These are phyloP conservation scores for Chlamydomonas sp. DNA, from an alignment of 139 green algal genomes.

Conservation along the genomic window DNA sequence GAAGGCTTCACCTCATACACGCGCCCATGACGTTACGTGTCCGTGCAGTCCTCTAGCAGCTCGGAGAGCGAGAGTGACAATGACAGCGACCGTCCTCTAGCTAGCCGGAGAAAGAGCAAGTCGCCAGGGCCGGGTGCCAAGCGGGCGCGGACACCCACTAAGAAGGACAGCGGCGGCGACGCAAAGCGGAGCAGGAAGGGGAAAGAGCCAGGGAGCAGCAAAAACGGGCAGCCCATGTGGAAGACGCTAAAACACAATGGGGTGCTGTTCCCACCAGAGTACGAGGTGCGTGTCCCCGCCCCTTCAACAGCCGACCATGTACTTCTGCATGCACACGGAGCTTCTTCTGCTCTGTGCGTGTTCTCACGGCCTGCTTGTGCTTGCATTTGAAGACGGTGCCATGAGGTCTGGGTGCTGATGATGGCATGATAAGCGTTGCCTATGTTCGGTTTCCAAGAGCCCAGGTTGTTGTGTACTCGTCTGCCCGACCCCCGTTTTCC, in stretches of 20 bases:
- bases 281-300: conserved; percentile 14
- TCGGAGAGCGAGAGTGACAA: conserved; percentile 32
- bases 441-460: too few relatives aligned
- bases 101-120: conserved; percentile 13
- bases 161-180: background rate
- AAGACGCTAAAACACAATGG: conserved; percentile 88
- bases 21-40: too few relatives aligned
- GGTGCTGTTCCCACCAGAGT: conserved; percentile 95
- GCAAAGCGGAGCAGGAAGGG: conserved; percentile 18
- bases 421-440: too few relatives aligned
- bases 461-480: too few relatives aligned
- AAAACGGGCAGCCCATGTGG: conserved; percentile 77
- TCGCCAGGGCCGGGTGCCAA: conserved; percentile 13
- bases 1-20: too few relatives aligned
- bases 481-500: too few relatives aligned
- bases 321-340: too few relatives aligned
- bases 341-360: too few relatives aligned
- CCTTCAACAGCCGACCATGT: background rate
- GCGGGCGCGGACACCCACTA: background rate
- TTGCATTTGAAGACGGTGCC: too few relatives aligned
- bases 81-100: conserved; percentile 11
- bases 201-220: conserved; percentile 29
- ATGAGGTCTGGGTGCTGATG: too few relatives aligned
- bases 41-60: conserved; percentile 13
- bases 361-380: too few relatives aligned